A percentile compares a stretch with the other conserved stretches of the same genome.
phyloP scores from a whole-genome alignment of 2,329 filamentous ascomycete genomes.

The Chaetomium globosum region DNA sequence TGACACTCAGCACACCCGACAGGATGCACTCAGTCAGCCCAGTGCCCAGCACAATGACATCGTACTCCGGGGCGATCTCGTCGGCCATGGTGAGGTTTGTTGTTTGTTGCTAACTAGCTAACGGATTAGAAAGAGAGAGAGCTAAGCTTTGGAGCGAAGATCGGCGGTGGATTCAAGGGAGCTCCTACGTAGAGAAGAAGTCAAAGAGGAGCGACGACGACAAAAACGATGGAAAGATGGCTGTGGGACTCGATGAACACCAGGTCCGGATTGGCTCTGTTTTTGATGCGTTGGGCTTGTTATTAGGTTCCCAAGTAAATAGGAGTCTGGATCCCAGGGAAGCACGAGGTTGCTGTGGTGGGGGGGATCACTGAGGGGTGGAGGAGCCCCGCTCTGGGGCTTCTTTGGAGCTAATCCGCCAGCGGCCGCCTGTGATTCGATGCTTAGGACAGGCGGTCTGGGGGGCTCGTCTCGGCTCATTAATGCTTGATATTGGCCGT shows the following conservation, averaged over 20 bases:
- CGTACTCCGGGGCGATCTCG: slow-evolving; percentile 97
- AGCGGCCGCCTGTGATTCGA: slow-evolving; percentile 33
- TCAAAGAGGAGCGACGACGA: slow-evolving; percentile 3
- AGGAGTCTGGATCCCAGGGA: slow-evolving; percentile 21
- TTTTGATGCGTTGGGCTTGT: slow-evolving; percentile 27
- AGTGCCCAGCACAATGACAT: slow-evolving; percentile 97
- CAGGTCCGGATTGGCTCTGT: slow-evolving; percentile 25
- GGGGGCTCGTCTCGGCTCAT: slow-evolving; percentile 35
- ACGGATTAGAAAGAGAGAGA: slow-evolving; percentile 16
- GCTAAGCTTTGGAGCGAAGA: slow-evolving; percentile 11
- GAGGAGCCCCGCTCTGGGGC: slow-evolving; percentile 34
- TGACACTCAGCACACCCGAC: slow-evolving; percentile 94
- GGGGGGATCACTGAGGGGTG: slow-evolving; percentile 33
- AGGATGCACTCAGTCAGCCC: slow-evolving; percentile 98
- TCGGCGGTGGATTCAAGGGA: slow-evolving; percentile 3
- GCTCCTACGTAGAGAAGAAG: slow-evolving; percentile 6
- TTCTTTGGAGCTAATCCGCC: slow-evolving; percentile 30
- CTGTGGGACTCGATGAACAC: slow-evolving; percentile 26
- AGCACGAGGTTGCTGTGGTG: slow-evolving; percentile 29
- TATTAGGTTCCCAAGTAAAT: slow-evolving; percentile 25
- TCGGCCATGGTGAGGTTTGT: slow-evolving; percentile 67
- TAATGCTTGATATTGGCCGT: slow-evolving; percentile 29
- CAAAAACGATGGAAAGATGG: background rate
- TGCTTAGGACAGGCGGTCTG: slow-evolving; percentile 33
- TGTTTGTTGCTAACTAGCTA: slow-evolving; percentile 6